Evolutionary conservation across 2,329 filamentous ascomycete species (phyloP).

Genomic region (Neodidymelliopsis sp.): DNA sequence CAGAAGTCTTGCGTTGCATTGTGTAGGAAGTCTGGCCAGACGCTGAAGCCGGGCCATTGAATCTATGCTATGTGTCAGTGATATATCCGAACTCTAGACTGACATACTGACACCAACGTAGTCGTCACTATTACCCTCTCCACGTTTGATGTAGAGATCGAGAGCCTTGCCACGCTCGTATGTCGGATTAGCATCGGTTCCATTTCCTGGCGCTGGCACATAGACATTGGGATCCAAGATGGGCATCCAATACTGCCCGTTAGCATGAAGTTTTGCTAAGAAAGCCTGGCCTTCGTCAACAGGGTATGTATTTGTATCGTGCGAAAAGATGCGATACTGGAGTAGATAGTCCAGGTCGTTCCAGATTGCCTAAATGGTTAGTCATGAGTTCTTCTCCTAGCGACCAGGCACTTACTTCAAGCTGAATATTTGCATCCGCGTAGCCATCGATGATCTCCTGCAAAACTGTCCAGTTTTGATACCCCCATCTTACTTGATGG

Average conservation of each 20-base stretch:
- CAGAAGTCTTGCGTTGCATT: slow-evolving; percentile 64
- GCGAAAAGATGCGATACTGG: slow-evolving; percentile 62
- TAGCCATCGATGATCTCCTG: slow-evolving; percentile 55
- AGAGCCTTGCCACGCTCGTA: slow-evolving; percentile 56
- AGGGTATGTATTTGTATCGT: slow-evolving; percentile 58
- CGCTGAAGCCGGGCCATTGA: slow-evolving; percentile 63
- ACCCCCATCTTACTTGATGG: slow-evolving; percentile 57
- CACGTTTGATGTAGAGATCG: slow-evolving; percentile 56
- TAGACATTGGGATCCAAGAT: slow-evolving; percentile 69
- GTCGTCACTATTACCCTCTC: slow-evolving; percentile 52
- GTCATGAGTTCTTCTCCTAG: too few relatives aligned
- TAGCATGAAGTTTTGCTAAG: slow-evolving; percentile 56
- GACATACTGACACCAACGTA: slow-evolving; percentile 61
- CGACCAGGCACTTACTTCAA: too few relatives aligned
- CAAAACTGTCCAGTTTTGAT: slow-evolving; percentile 58
- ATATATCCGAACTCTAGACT: too few relatives aligned
- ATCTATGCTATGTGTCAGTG: too few relatives aligned
- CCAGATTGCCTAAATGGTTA: too few relatives aligned
- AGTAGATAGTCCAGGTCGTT: slow-evolving; percentile 39
- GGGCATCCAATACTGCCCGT: slow-evolving; percentile 63
- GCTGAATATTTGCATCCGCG: slow-evolving; percentile 59
- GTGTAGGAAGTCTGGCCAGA: slow-evolving; percentile 66
- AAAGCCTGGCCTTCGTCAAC: slow-evolving; percentile 57
- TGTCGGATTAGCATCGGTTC: slow-evolving; percentile 59
- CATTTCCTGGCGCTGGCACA: slow-evolving; percentile 70